A percentile compares a stretch with the other conserved stretches of the same genome.
Evolutionary conservation across 805 yeast genomes (phyloP).

Genomic region (Torulaspora microellipsoides): DNA sequence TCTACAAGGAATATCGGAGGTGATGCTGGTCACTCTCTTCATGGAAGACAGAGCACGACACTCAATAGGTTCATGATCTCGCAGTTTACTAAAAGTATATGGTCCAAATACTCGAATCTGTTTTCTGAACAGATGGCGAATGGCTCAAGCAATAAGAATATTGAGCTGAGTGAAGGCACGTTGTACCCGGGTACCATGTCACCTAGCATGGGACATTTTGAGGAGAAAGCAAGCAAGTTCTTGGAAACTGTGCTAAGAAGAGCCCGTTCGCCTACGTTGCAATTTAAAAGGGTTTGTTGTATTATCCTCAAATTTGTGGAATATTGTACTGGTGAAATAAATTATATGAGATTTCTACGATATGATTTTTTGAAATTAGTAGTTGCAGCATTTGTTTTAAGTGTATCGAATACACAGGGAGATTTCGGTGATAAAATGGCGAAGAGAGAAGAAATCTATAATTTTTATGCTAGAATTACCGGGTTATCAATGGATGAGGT

Average conservation of each 20-base stretch:
- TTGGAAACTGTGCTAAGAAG: conserved; percentile 19
- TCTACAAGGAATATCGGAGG: no score
- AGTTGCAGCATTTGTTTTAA: conserved; percentile 21
- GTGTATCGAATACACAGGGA: conserved; percentile 16
- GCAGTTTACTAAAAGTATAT: conserved; percentile 14
- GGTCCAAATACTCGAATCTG: conserved; percentile 11
- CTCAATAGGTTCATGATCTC: conserved; percentile 19
- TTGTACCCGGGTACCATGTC: not conserved
- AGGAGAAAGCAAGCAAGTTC: conserved; percentile 6
- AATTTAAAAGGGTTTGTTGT: conserved; percentile 27
- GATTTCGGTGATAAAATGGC: conserved; percentile 9
- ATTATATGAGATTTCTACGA: conserved; percentile 21
- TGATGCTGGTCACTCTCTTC: no score
- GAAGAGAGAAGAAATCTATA: conserved; percentile 16
- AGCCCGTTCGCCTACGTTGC: conserved; percentile 16
- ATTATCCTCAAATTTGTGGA: conserved; percentile 23
- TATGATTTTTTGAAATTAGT: conserved; percentile 20
- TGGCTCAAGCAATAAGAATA: no score
- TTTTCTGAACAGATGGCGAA: not conserved
- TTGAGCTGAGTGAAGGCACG: no score
- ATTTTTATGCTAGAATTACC: conserved; percentile 17
- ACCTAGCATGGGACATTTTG: not conserved
- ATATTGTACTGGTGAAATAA: conserved; percentile 16
- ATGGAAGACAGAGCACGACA: not conserved
- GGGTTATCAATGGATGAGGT: conserved; percentile 24